Conservation (phyloP, 1,139 yeast genomes). For the Geotrichum australiense region DNA sequence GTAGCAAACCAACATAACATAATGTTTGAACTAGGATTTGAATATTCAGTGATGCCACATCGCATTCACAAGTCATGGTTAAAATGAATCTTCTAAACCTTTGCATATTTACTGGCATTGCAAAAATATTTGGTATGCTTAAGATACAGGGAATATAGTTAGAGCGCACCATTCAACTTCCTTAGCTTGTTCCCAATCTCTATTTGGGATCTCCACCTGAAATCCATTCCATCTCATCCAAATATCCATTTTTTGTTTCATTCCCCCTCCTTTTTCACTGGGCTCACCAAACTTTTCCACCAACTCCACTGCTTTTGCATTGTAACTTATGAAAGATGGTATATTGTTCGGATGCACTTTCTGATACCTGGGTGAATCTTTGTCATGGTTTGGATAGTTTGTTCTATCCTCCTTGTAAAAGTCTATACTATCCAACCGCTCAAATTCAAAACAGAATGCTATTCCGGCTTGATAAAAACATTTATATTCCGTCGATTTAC, state of each 20-base stretch:
- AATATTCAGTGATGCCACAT: neutral
- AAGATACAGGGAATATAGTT: slow-evolving; percentile 18
- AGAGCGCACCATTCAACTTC: slow-evolving; percentile 24
- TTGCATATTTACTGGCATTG: no score
- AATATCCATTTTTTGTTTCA: slow-evolving; percentile 22
- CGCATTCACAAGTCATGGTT: neutral
- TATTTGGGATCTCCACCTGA: slow-evolving; percentile 25
- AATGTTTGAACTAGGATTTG: neutral
- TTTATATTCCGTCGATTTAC: slow-evolving; percentile 19
- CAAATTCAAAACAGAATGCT: slow-evolving; percentile 21
- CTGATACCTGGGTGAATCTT: slow-evolving; percentile 5
- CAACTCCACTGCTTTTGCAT: slow-evolving; percentile 24
- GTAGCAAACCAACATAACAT: neutral
- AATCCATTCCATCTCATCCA: slow-evolving; percentile 29
- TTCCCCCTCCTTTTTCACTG: slow-evolving; percentile 27
- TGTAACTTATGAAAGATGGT: slow-evolving; percentile 19
- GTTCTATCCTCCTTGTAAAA: slow-evolving; percentile 22
- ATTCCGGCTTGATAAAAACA: slow-evolving; percentile 25
- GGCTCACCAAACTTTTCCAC: slow-evolving; percentile 29
- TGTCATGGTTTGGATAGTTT: neutral
- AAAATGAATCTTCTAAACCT: neutral
- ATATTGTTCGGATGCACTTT: slow-evolving; percentile 17
- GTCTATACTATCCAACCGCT: slow-evolving; percentile 24
- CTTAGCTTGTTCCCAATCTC: slow-evolving; percentile 28
- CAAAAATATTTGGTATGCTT: neutral